These are phyloP conservation scores for Dictyostelium brefeldianum DNA, from an alignment of 78 protist species.

Conservation along the genomic window DNA sequence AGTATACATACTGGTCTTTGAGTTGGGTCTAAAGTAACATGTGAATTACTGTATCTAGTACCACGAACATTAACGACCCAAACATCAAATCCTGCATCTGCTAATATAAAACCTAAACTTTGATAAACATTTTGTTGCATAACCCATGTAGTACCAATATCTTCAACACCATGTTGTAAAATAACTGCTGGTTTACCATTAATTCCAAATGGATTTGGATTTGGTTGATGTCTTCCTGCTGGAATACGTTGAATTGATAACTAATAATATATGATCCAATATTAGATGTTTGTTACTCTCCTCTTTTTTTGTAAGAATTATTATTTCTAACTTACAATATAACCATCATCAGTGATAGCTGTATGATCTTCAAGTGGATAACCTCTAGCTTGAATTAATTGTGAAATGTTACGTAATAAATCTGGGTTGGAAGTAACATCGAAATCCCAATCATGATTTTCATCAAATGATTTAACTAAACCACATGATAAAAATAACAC, in stretches of 20 bases:
- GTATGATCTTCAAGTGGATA: slow-evolving; percentile 75
- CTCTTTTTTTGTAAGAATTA: too few species aligned
- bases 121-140: slow-evolving; percentile 62
- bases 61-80: slow-evolving; percentile 86
- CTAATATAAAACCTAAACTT: slow-evolving; percentile 75
- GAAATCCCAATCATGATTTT: neutral
- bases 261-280: too few species aligned
- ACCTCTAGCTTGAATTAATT: slow-evolving; percentile 78
- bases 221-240: slow-evolving; percentile 61
- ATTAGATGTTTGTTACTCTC: too few species aligned
- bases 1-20: slow-evolving; percentile 43
- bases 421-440: neutral
- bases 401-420: slow-evolving; percentile 17
- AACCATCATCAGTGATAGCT: slow-evolving; percentile 80
- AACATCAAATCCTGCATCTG: slow-evolving; percentile 86
- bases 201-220: slow-evolving; percentile 55
- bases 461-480: neutral
- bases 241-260: slow-evolving; percentile 77
- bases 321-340: slow-evolving; percentile 61
- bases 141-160: slow-evolving; percentile 78
- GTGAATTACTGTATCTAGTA: slow-evolving; percentile 45
- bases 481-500: too few species aligned
- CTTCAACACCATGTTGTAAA: slow-evolving; percentile 87
- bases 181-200: slow-evolving; percentile 78
- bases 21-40: slow-evolving; percentile 9